Conservation (phyloP, 2,329 filamentous ascomycete genomes). For the Monilinia laxa region DNA sequence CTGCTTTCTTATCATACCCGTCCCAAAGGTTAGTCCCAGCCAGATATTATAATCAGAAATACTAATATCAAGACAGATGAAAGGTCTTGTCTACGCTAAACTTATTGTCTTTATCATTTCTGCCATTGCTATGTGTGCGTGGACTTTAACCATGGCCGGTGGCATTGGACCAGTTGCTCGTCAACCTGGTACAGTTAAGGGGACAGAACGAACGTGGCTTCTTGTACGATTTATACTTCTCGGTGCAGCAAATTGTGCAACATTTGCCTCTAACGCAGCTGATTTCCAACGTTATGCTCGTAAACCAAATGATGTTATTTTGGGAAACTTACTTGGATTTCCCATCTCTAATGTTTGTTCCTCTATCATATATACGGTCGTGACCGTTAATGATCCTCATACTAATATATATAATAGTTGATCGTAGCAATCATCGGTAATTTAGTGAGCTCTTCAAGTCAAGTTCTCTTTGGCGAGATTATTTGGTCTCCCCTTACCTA, state of each 20-base stretch:
- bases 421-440: conserved; percentile 45
- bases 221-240: conserved; percentile 44
- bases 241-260: conserved; percentile 42
- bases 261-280: conserved; percentile 45
- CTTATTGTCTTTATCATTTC: conserved; percentile 43
- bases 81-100: conserved; percentile 41
- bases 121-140: conserved; percentile 44
- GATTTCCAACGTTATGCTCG: conserved; percentile 48
- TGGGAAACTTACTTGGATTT: conserved; percentile 46
- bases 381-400: fast-evolving
- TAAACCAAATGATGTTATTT: conserved; percentile 44
- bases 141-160: conserved; percentile 42
- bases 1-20: conserved; percentile 43
- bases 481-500: conserved; percentile 43
- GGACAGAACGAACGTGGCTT: conserved; percentile 43
- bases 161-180: conserved; percentile 37
- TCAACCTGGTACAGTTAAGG: conserved; percentile 39
- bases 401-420: conserved; percentile 24
- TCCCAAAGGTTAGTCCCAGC: conserved; percentile 38
- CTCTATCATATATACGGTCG: not conserved
- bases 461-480: conserved; percentile 40
- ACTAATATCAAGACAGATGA: conserved; percentile 36
- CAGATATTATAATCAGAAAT: conserved; percentile 22
- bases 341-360: conserved; percentile 41
- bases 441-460: conserved; percentile 41